Conservation (phyloP, 495 filamentous ascomycete species). For the Aspergillus cavernicola region DNA sequence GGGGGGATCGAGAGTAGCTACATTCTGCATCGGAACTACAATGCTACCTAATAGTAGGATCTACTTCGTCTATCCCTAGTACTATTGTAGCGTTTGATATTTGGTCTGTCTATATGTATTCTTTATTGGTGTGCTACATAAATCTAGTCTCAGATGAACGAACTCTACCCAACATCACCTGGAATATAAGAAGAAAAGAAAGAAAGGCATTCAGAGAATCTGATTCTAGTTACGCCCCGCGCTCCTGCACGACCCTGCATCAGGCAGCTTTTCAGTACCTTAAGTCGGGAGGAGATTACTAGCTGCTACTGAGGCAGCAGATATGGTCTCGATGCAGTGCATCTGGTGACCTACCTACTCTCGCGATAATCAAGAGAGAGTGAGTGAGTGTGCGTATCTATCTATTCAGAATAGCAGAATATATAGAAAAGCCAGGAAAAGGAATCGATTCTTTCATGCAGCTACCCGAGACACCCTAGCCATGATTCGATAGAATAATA, state of each 20-base stretch:
- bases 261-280: background rate
- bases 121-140: too few relatives aligned
- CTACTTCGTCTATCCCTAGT: too few relatives aligned
- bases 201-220: background rate
- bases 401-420: background rate
- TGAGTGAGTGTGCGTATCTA: too few relatives aligned
- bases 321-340: background rate
- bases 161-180: too few relatives aligned
- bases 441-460: conserved; percentile 8
- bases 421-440: background rate
- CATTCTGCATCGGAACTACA: conserved; percentile 2
- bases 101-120: too few relatives aligned
- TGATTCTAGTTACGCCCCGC: background rate
- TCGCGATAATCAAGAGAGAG: background rate
- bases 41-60: background rate
- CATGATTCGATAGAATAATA: background rate
- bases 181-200: background rate
- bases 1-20: background rate
- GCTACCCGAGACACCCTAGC: conserved; percentile 12
- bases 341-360: background rate
- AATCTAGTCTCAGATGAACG: too few relatives aligned
- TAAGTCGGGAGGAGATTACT: too few relatives aligned
- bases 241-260: conserved; percentile 16
- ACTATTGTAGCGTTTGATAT: too few relatives aligned
- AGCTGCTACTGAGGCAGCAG: background rate